A percentile compares a stretch with the other conserved stretches of the same genome.
Evolutionary conservation across 768 basidiomycete species (phyloP).

Genomic region (Hypsizygus marmoreus): DNA sequence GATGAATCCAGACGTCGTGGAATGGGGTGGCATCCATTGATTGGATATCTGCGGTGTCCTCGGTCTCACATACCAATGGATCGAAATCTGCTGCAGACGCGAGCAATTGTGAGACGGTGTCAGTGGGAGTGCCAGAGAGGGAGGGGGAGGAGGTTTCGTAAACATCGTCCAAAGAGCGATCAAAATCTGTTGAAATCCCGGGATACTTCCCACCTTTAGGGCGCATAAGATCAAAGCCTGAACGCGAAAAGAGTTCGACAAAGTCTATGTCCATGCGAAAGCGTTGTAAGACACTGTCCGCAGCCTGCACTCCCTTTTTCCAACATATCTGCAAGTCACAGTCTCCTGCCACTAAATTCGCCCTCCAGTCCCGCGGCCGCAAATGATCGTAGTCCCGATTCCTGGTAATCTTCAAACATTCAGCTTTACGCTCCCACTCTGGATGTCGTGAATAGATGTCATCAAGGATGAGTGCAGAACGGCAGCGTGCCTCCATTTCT

Average conservation of each 20-base stretch:
- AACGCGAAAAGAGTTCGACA: not conserved
- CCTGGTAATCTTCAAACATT: constrained; percentile 21
- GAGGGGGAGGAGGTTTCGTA: not conserved
- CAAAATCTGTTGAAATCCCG: constrained; percentile 23
- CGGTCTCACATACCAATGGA: no score
- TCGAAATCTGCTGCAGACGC: no score
- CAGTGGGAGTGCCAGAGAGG: not conserved
- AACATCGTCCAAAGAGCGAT: constrained; percentile 17
- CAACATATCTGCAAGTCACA: constrained; percentile 19
- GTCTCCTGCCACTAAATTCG: constrained; percentile 7
- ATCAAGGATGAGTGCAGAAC: constrained; percentile 20
- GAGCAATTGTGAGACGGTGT: no score
- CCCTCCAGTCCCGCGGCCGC: constrained; percentile 21
- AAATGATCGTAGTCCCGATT: constrained; percentile 26
- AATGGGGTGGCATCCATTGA: not conserved
- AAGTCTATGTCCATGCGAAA: constrained; percentile 1
- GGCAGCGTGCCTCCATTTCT: constrained; percentile 17
- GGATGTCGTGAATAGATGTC: constrained; percentile 18
- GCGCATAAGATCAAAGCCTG: constrained; percentile 22
- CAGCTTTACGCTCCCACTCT: constrained; percentile 18
- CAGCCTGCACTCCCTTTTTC: constrained; percentile 7
- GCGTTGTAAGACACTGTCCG: constrained; percentile 1
- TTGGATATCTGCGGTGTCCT: not conserved
- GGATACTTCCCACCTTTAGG: constrained; percentile 28
- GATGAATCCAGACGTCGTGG: constrained; percentile 12